Evolutionary conservation across 257 asterid genomes (phyloP).

Genomic region (Lavandula angustifolia): DNA sequence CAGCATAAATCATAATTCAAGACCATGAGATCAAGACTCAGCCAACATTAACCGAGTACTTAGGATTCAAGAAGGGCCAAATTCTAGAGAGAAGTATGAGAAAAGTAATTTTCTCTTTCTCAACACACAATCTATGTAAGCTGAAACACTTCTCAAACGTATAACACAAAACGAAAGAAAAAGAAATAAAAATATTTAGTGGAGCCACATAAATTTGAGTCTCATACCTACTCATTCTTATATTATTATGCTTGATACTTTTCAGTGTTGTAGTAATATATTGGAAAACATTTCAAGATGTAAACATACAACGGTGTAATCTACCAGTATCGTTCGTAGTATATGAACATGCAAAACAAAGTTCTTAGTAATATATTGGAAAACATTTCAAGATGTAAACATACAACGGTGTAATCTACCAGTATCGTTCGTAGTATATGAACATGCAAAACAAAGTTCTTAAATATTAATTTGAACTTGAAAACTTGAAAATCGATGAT

Average conservation of each 20-base stretch:
- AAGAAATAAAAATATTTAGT: too few species aligned
- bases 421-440: not conserved
- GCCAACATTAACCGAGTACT: too few species aligned
- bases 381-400: constrained; percentile 3
- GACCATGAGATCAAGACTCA: too few species aligned
- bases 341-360: not conserved
- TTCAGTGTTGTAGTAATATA: too few species aligned
- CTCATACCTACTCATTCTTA: too few species aligned
- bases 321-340: not conserved
- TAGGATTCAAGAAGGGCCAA: too few species aligned
- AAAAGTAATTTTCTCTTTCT: not conserved
- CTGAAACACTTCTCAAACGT: not conserved
- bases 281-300: constrained; percentile 5
- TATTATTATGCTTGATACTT: too few species aligned
- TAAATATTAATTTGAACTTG: not conserved
- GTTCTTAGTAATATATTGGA: not conserved
- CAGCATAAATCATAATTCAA: not conserved
- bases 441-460: not conserved
- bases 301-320: not conserved
- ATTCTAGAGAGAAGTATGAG: not conserved
- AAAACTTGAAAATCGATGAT: not conserved
- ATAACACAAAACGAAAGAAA: not conserved
- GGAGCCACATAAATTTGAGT: too few species aligned
- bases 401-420: not conserved
- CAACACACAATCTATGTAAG: not conserved